Evolutionary conservation across 2,329 filamentous ascomycete species (phyloP), one percentile per base, ranked within the genome.

Genomic region (Apiospora saccharicola): DNA sequence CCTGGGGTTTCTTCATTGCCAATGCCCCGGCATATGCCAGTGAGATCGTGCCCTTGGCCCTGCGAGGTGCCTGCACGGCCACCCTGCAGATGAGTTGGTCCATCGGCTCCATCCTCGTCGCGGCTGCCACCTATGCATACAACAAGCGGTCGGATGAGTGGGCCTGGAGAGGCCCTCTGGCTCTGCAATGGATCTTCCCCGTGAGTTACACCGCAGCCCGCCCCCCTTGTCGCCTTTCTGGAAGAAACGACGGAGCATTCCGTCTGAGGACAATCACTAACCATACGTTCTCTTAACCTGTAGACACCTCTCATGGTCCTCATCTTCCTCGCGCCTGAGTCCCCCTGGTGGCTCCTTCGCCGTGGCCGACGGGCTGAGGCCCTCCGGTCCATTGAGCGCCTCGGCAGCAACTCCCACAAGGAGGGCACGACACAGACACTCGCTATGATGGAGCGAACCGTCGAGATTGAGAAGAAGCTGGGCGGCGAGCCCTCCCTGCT

Each of bases 21-120:
- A 90, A 90, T 78, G 85, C 89, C 13, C 89, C 89, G 1, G 89
- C 89, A 2, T 90, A 91, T 81, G 88, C 86, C 79, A 83, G 82
- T 75, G 89, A 91, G 78, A 89, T 91, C 69, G 88, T 90, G 14
- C 89, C 89, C 0, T 83, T 91, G 49, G 81, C 82, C 75, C 82
- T 91, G 61, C 83, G 89, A 78, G 89, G 86, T 72, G 86, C 88
- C 61, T 85, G 83, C 19, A 91, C 89, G 1, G 86, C 88, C 76
- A 90, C 88, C 82, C 76, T 91, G 79, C 89, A 91, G 78, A 91
- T 91, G 89, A 88, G 88, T 81, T 91, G 89, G 89, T 86, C 88
- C 4, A 88, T 91, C 75, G 89, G 89, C 19, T 80, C 83, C 26
- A 90, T 91, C 77, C 89, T 91, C 57, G 89, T 91, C 47, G 86